These are phyloP conservation scores for Magnaporthiopsis rhizophila DNA, from an alignment of 2,329 filamentous ascomycete genomes.

Conservation along the genomic window DNA sequence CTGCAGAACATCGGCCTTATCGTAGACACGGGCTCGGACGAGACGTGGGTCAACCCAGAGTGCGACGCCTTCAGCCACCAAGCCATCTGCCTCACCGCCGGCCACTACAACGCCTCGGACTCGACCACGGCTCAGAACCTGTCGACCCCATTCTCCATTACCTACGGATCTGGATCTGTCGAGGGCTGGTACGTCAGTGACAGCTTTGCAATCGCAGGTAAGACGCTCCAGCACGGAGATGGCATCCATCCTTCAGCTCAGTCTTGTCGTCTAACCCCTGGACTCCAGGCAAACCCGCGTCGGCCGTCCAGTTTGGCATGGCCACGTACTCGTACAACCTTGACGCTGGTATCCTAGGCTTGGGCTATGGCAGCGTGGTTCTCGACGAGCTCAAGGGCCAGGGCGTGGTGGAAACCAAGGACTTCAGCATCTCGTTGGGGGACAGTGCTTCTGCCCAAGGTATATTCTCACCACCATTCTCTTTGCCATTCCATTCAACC, in stretches of 20 bases:
- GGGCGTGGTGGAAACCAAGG: slow-evolving; percentile 4
- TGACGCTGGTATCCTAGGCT: slow-evolving; percentile 4
- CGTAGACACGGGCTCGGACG: slow-evolving; percentile 34
- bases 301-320: slow-evolving; percentile 8
- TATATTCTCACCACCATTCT: neutral
- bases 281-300: neutral
- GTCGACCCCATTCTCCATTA: slow-evolving; percentile 12
- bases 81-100: slow-evolving; percentile 11
- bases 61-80: slow-evolving; percentile 13
- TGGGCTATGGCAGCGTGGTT: slow-evolving; percentile 7
- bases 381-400: slow-evolving; percentile 8
- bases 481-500: no score
- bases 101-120: slow-evolving; percentile 12
- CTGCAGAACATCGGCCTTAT: slow-evolving; percentile 26
- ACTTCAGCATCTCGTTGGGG: slow-evolving; percentile 8
- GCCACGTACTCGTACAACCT: slow-evolving; percentile 1
- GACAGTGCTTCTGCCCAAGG: neutral
- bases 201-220: slow-evolving; percentile 11
- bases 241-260: neutral
- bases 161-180: slow-evolving; percentile 14
- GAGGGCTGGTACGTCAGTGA: slow-evolving; percentile 14
- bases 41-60: slow-evolving; percentile 29
- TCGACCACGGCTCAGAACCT: slow-evolving; percentile 11
- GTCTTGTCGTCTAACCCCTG: neutral
- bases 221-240: neutral